Base-by-base conservation (phyloP, 2,329 filamentous ascomycete species). In the Ascochyta lentis region DNA sequence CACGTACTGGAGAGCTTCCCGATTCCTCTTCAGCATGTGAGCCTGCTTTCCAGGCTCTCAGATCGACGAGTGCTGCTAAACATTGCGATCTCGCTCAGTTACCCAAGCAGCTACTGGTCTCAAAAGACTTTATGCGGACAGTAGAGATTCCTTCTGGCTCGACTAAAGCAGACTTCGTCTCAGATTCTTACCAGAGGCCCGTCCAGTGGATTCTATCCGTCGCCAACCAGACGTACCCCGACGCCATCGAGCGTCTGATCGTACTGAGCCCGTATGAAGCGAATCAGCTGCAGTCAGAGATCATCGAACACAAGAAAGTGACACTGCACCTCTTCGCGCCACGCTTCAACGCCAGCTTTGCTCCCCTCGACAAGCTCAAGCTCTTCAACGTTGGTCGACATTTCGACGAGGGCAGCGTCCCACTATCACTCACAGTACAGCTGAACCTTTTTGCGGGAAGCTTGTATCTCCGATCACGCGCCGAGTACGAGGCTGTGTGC, bases 381-480 rank as follows among this genome's bases (percentile, higher is more conserved):
- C 72, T 86, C 1, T 83, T 78, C 62, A 76, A 70, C 1, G 51
- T 80, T 1, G 77, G 68, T 0, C 54, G 58, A 2, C 6, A 1
- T 0, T 58, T 63, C 19, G 56, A 42, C 0, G 24, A 55, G 1
- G 12, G 6, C 2, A 31, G 26, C 7, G 51, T 69, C 4, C 65
- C 60, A 12, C 68, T 63, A 9, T 66, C 51, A 0, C 64, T 83
- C 0, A 68, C 75, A 0, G 72, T 78, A 0, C 78, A 84, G 52
- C 78, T 91, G 0, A 88, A 89, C 39, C 72, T 91, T 0, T 91
- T 92, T 50, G 78, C 89, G 0, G 89, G 89, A 0, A 86, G 89
- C 50, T 77, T 91, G 0, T 91, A 91, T 61, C 76, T 91, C 9
- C 70, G 67, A 0, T 80, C 77, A 0, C 83, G 79, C 39, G 54